phyloP scores from a whole-genome alignment of 1,284 basidiomycete species.

The Pascua sp. region DNA sequence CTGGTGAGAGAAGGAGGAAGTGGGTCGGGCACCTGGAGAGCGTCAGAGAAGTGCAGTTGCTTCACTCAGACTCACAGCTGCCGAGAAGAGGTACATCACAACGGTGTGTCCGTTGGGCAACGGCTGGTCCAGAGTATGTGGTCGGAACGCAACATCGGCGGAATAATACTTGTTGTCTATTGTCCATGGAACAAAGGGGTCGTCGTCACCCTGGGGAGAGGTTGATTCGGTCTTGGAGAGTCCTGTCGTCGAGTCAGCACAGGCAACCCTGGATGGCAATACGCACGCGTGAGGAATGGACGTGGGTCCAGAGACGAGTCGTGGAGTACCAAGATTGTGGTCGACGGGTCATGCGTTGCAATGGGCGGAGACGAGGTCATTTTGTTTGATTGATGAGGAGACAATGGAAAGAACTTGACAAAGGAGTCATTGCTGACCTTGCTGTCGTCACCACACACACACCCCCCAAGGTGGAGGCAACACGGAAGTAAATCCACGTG shows the following conservation, averaged over 20 bases:
- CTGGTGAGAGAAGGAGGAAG: conserved; percentile 28
- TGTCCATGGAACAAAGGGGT: conserved; percentile 60
- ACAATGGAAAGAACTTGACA: too few species aligned
- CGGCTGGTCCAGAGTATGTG: conserved; percentile 39
- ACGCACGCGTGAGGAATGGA: conserved; percentile 25
- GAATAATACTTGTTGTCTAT: conserved; percentile 82
- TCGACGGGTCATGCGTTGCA: too few species aligned
- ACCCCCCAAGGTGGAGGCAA: too few species aligned
- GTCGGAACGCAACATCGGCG: conserved; percentile 66
- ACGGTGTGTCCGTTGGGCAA: conserved; percentile 32
- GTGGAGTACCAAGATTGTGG: conserved; percentile 29
- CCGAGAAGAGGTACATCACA: conserved; percentile 26
- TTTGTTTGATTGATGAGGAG: too few species aligned
- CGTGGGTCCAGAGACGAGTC: conserved; percentile 16
- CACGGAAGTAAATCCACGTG: too few species aligned
- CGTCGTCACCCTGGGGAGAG: background rate
- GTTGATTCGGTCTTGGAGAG: background rate
- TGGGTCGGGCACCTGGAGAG: conserved; percentile 19
- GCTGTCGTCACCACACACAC: too few species aligned
- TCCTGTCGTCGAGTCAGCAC: conserved; percentile 7
- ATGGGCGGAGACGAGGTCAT: too few species aligned
- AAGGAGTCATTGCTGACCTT: too few species aligned
- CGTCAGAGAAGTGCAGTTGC: conserved; percentile 1
- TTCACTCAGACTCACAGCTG: conserved; percentile 1
- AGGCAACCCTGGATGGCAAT: background rate